phyloP scores from a whole-genome alignment of 352 stramenopile genomes.

The Phytophthora tentaculata region DNA sequence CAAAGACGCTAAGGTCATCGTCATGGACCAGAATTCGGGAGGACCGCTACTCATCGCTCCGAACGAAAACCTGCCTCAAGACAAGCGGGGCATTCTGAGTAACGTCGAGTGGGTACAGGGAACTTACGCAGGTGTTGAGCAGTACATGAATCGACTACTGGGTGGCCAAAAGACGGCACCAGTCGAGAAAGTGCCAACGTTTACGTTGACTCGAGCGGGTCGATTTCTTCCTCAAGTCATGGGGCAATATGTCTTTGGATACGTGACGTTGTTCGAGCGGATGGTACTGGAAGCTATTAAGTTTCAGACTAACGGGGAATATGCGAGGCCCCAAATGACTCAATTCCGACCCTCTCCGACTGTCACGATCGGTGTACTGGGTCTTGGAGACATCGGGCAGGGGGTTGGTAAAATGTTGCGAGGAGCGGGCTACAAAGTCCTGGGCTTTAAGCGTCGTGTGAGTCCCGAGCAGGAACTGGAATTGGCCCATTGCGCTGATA shows the following conservation, averaged over 20 bases:
- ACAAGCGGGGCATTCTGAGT: neutral
- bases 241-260: conserved; percentile 73
- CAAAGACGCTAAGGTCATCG: neutral
- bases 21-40: neutral
- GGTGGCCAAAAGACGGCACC: neutral
- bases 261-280: conserved; percentile 56
- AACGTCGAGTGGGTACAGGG: neutral
- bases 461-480: conserved; percentile 14
- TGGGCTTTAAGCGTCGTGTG: conserved; percentile 67
- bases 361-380: conserved; percentile 60
- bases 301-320: conserved; percentile 34
- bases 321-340: conserved; percentile 26
- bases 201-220: conserved; percentile 59
- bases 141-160: conserved; percentile 3
- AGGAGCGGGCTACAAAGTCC: conserved; percentile 55
- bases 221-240: conserved; percentile 56
- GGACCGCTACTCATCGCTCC: neutral
- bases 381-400: conserved; percentile 66
- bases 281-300: conserved; percentile 54
- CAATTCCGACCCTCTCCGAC: conserved; percentile 51
- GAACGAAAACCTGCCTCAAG: neutral
- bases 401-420: conserved; percentile 54
- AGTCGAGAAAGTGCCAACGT: conserved; percentile 27
- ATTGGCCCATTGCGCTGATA: conserved; percentile 31
- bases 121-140: neutral